Conservation (phyloP, 129 eudicot genomes). For the Escallonia rubra region DNA sequence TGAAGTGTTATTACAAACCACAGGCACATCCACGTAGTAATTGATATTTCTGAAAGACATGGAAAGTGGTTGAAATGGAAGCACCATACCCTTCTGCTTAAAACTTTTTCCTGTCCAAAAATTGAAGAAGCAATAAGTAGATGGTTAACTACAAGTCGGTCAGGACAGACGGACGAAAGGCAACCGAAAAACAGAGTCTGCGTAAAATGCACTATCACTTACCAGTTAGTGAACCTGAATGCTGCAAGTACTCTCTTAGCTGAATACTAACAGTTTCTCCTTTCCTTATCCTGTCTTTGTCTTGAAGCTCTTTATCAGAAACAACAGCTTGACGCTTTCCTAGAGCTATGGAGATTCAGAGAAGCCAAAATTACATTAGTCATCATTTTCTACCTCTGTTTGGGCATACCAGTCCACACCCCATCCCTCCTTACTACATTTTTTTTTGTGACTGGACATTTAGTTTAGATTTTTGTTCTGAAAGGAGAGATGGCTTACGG, state of each 20-base stretch:
- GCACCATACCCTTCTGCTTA: constrained; percentile 84
- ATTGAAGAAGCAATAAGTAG: constrained; percentile 1
- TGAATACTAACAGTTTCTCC: constrained; percentile 63
- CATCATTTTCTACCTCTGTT: constrained; percentile 4
- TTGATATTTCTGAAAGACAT: constrained; percentile 90
- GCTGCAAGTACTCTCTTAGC: constrained; percentile 80
- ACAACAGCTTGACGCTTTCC: constrained; percentile 81
- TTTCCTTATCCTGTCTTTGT: constrained; percentile 53
- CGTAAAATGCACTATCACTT: too few species aligned
- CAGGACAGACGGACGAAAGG: neutral
- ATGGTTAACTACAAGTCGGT: neutral
- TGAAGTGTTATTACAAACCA: constrained; percentile 43
- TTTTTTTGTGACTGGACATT: neutral
- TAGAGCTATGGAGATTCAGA: constrained; percentile 42
- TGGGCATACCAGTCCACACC: neutral
- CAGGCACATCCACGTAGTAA: constrained; percentile 85
- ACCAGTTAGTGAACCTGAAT: constrained; percentile 70
- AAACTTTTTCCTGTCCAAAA: constrained; percentile 60
- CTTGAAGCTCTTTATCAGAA: constrained; percentile 58
- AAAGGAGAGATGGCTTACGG: constrained; percentile 55
- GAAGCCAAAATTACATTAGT: constrained; percentile 9
- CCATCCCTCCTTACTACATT: neutral
- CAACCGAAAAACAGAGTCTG: neutral
- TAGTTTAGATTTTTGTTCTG: constrained; percentile 3
- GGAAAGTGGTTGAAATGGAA: constrained; percentile 95